Percentiles rank a stretch among this genome's conserved stretches.
These are phyloP conservation scores for Gynandropsis gynandra DNA, from an alignment of 345 rosid species.

Conservation along the genomic window DNA sequence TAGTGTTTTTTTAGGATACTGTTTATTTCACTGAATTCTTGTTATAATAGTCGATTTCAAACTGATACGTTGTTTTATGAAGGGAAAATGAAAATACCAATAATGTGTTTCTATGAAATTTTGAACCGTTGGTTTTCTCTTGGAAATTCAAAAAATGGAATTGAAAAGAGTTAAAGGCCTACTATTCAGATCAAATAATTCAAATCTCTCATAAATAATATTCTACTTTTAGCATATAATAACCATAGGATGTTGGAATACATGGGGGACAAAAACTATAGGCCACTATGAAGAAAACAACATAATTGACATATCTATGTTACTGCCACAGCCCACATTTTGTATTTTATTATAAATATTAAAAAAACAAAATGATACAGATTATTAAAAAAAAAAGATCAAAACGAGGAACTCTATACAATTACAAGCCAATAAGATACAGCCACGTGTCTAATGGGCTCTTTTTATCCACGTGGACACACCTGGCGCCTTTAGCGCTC, in stretches of 20 bases:
- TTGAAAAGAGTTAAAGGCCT: constrained; percentile 10
- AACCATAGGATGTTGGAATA: constrained; percentile 31
- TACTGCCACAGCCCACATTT: constrained; percentile 17
- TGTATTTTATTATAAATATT: constrained; percentile 1
- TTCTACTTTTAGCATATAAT: constrained; percentile 18
- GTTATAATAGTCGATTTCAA: too few relatives aligned
- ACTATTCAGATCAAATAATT: constrained; percentile 3
- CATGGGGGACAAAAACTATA: constrained; percentile 26
- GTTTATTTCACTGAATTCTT: too few relatives aligned
- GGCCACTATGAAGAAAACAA: too few relatives aligned
- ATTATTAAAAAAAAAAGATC: not conserved
- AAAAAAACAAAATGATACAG: constrained; percentile 6
- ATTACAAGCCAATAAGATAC: constrained; percentile 9
- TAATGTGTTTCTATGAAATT: too few relatives aligned
- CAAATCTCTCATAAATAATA: constrained; percentile 12
- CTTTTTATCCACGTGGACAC: constrained; percentile 30
- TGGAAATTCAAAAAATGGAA: not conserved
- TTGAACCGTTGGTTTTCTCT: not conserved
- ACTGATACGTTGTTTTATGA: not conserved
- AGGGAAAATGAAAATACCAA: not conserved
- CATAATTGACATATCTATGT: constrained; percentile 22
- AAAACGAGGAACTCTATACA: constrained; percentile 10
- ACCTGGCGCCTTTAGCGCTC: constrained; percentile 15
- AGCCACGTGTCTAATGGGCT: constrained; percentile 8
- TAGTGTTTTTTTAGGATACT: not conserved